These are phyloP conservation scores for Clonostachys rhizophaga DNA, from an alignment of 2,329 filamentous ascomycete species.

Conservation along the genomic window DNA sequence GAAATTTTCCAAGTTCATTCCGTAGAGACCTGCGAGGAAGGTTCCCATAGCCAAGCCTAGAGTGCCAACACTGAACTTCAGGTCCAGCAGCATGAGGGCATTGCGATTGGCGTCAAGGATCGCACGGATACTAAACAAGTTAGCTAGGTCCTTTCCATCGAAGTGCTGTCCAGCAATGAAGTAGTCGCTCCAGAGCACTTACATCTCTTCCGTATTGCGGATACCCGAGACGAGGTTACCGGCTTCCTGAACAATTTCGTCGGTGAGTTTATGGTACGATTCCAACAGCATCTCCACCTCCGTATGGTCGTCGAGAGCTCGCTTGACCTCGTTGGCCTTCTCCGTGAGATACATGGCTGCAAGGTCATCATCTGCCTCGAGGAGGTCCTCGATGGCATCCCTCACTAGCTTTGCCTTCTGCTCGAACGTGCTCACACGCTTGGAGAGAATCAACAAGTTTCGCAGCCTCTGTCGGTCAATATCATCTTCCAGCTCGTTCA, in stretches of 20 bases:
- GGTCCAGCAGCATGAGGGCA: conserved; percentile 92
- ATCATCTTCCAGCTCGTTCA: conserved; percentile 90
- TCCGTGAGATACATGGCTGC: conserved; percentile 94
- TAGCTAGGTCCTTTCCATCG: not conserved
- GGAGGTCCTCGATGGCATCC: conserved; percentile 89
- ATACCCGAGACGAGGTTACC: conserved; percentile 92
- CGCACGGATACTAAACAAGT: conserved; percentile 68
- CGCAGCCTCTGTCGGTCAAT: conserved; percentile 93
- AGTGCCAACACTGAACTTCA: conserved; percentile 94
- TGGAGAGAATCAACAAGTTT: conserved; percentile 86
- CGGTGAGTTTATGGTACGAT: conserved; percentile 95
- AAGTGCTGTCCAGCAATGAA: not conserved
- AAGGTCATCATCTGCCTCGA: conserved; percentile 94
- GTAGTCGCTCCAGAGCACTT: conserved; percentile 25
- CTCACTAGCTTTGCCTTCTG: conserved; percentile 92
- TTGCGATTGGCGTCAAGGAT: conserved; percentile 98
- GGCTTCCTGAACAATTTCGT: conserved; percentile 95
- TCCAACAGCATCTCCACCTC: conserved; percentile 97
- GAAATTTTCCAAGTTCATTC: conserved; percentile 99
- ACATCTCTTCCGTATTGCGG: conserved; percentile 98
- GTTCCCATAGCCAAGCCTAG: conserved; percentile 93
- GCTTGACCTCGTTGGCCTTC: conserved; percentile 67
- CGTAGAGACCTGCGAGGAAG: conserved; percentile 96
- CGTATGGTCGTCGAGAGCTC: conserved; percentile 83
- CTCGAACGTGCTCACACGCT: conserved; percentile 94